phyloP scores from a whole-genome alignment of 805 yeast species.

The Starmera amethionina region DNA sequence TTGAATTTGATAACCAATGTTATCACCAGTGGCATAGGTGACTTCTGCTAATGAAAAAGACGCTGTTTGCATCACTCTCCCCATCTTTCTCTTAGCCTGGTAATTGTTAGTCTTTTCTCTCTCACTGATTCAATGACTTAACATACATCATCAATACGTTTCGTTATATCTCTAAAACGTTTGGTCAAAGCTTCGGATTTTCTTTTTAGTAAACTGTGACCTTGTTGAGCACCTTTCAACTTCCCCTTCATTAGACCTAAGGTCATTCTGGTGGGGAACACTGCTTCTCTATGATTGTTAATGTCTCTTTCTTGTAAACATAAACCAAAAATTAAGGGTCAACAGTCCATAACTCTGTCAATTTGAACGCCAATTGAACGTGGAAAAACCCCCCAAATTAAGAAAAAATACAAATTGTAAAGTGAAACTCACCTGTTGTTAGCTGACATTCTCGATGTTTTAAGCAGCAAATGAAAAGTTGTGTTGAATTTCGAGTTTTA shows the following conservation, averaged over 20 bases:
- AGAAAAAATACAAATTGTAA: too few relatives aligned
- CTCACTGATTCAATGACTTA: not conserved
- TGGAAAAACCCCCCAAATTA: too few relatives aligned
- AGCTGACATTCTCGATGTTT: too few relatives aligned
- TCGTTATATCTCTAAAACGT: constrained; percentile 92
- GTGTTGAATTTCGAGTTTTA: too few relatives aligned
- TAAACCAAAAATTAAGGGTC: too few relatives aligned
- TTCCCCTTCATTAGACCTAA: constrained; percentile 90
- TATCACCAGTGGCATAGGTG: constrained; percentile 94
- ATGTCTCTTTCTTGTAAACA: too few relatives aligned
- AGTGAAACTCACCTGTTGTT: constrained; percentile 6
- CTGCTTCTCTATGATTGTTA: constrained; percentile 62
- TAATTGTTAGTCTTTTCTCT: constrained; percentile 4
- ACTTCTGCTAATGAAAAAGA: constrained; percentile 97
- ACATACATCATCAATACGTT: constrained; percentile 72
- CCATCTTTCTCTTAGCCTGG: constrained; percentile 88
- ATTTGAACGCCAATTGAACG: too few relatives aligned
- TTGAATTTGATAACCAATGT: constrained; percentile 90
- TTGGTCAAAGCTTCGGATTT: constrained; percentile 96
- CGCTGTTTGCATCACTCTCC: constrained; percentile 96
- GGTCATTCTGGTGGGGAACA: constrained; percentile 97
- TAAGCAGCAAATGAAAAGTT: too few relatives aligned
- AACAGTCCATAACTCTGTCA: too few relatives aligned
- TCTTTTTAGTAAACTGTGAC: constrained; percentile 86
- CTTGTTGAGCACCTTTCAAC: constrained; percentile 95